These are phyloP conservation scores for Acer negundo DNA, from an alignment of 345 rosid species.

Conservation along the genomic window DNA sequence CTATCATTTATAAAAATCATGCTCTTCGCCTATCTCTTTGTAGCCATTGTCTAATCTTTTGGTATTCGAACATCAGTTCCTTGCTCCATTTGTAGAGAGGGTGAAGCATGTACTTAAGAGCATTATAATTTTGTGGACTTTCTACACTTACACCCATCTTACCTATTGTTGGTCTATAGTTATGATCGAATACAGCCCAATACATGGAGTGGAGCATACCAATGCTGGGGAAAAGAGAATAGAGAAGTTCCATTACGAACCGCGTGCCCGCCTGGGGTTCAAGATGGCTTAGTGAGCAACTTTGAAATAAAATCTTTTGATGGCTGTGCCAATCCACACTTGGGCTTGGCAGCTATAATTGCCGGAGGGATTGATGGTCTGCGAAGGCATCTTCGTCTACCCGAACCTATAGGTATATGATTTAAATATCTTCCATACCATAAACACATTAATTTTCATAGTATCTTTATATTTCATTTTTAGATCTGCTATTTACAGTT, in stretches of 20 bases:
- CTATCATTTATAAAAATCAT: neutral
- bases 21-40: neutral
- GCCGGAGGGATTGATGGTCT: slow-evolving; percentile 97
- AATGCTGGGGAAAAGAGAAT: slow-evolving; percentile 99
- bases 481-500: neutral
- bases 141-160: neutral
- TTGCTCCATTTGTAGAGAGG: neutral
- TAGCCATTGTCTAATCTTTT: neutral
- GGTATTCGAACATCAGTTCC: neutral
- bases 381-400: slow-evolving; percentile 61
- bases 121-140: neutral
- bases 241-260: slow-evolving; percentile 85
- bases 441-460: neutral
- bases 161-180: slow-evolving; percentile 35
- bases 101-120: neutral
- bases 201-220: slow-evolving; percentile 95
- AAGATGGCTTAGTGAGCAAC: slow-evolving; percentile 78
- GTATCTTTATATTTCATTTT: neutral
- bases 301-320: slow-evolving; percentile 91
- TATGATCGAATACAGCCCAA: slow-evolving; percentile 95
- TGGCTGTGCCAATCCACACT: slow-evolving; percentile 88
- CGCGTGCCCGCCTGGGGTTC: slow-evolving; percentile 87
- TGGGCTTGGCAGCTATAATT: slow-evolving; percentile 71
- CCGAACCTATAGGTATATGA: slow-evolving; percentile 74
- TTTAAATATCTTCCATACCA: neutral